These are phyloP conservation scores for Curvularia hawaiiensis DNA, from an alignment of 2,329 filamentous ascomycete genomes.

Conservation along the genomic window DNA sequence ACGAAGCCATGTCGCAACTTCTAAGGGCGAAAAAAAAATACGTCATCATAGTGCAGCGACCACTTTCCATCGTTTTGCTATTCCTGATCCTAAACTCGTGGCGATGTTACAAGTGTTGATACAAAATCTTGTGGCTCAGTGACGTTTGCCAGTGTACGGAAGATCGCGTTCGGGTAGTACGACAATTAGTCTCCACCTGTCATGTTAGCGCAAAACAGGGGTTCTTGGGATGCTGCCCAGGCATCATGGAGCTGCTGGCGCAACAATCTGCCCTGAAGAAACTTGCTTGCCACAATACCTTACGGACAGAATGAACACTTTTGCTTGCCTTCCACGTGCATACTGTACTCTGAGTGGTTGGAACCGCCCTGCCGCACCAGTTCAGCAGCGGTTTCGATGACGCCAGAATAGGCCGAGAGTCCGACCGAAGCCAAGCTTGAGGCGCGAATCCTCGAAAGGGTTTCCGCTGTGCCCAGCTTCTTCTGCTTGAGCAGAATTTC, in stretches of 20 bases:
- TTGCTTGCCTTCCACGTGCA: background rate
- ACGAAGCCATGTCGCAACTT: background rate
- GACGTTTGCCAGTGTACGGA: conserved; percentile 4
- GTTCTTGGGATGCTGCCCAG: conserved; percentile 4
- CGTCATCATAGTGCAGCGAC: background rate
- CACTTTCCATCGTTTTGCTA: background rate
- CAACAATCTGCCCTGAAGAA: background rate
- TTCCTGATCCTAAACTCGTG: background rate
- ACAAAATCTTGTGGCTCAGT: conserved; percentile 2
- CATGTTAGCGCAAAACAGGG: conserved; percentile 1
- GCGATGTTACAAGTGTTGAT: background rate
- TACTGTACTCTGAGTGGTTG: background rate
- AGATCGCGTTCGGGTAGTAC: conserved; percentile 3
- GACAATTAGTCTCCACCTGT: conserved; percentile 8
- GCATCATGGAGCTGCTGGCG: conserved; percentile 7
- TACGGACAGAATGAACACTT: background rate
- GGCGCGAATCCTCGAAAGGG: conserved; percentile 3
- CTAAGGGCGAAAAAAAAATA: background rate
- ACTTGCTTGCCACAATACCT: background rate
- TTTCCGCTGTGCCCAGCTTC: conserved; percentile 5
- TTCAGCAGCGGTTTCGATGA: conserved; percentile 3
- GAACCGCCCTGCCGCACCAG: background rate
- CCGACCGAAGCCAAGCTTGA: conserved; percentile 12
- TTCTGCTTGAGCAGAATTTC: conserved; percentile 20
- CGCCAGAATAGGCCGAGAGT: conserved; percentile 7